Conservation (phyloP, 139 green algal genomes). For the Diplosphaera chodatii region DNA sequence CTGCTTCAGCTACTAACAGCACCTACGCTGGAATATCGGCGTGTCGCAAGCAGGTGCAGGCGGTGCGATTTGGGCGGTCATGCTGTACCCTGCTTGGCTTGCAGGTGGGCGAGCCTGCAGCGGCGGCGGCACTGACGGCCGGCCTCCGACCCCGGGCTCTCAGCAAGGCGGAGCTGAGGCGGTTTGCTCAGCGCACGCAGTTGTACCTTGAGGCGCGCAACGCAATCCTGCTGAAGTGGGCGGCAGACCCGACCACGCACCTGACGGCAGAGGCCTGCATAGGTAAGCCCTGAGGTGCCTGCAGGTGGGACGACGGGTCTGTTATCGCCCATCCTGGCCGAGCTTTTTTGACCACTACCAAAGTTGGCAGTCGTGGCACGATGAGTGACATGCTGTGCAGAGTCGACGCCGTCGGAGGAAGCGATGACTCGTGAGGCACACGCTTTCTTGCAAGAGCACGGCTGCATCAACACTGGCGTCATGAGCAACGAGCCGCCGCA, state of each 20-base stretch:
- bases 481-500: conserved; percentile 6
- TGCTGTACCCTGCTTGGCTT: conserved; percentile 1
- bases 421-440: conserved; percentile 29
- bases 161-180: conserved; percentile 36
- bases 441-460: conserved; percentile 54
- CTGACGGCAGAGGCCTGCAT: conserved; percentile 30
- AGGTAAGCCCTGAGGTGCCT: conserved; percentile 9
- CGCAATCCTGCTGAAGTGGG: conserved; percentile 44
- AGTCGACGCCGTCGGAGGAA: conserved; percentile 1
- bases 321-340: too few species aligned
- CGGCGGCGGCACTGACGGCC: conserved; percentile 33
- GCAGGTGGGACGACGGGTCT: too few species aligned
- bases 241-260: conserved; percentile 25
- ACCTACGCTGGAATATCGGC: too few species aligned
- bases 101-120: conserved; percentile 19
- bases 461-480: conserved; percentile 63
- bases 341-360: too few species aligned
- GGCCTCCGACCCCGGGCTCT: conserved; percentile 39
- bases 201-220: conserved; percentile 45
- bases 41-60: too few species aligned
- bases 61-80: too few species aligned
- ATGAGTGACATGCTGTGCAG: too few species aligned
- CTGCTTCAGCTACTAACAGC: too few species aligned
- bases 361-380: too few species aligned
- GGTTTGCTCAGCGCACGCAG: conserved; percentile 20